Base-by-base conservation (phyloP, 768 basidiomycete species). In the Paxillus rubicundulus region DNA sequence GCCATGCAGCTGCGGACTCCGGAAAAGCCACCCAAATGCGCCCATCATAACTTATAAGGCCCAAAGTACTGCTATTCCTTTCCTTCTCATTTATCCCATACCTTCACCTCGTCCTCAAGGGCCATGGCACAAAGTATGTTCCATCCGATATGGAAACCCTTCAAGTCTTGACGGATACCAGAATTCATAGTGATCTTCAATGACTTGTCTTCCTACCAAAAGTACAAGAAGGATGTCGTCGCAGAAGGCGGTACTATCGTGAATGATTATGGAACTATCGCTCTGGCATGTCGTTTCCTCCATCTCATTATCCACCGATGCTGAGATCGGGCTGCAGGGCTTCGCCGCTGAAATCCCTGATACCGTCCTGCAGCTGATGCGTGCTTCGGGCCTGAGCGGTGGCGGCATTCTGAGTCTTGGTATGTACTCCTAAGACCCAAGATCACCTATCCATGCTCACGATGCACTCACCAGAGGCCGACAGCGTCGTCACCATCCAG, bases 41-140 rank as follows among this genome's bases (percentile, higher is more conserved):
- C n/a, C n/a, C n/a, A n/a, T 30, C 24, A 24, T 24, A 24, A 6
- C 24, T 24, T 30, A 30, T 42, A 36, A 45, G 32, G 40, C 17
- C 16, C 28, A 18, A 13, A 24, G 24, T 24, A 24, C 41, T 7
- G 20, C 36, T 9, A 34, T 36, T 12, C 33, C 39, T 32, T 42
- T 13, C 46, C 42, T 2, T 16, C 27, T 32, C 40, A 27, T 24
- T 1, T 24, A 17, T 47, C 52, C 30, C 10, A 45, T 17, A 9
- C 20, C 38, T 27, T 47, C 27, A 50, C 30, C 42, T 27, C 33
- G 37, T 36, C 45, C 7, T 13, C 24, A n/a, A 24, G 13, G 46
- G 14, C 14, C 50, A 66, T 66, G 63, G 34, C 63, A 16, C 9
- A 60, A 46, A 52, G 63, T 65, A 45, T 16, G 63, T 57, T 12